Conservation (phyloP, 129 eudicot genomes). For the Mikania micrantha region DNA sequence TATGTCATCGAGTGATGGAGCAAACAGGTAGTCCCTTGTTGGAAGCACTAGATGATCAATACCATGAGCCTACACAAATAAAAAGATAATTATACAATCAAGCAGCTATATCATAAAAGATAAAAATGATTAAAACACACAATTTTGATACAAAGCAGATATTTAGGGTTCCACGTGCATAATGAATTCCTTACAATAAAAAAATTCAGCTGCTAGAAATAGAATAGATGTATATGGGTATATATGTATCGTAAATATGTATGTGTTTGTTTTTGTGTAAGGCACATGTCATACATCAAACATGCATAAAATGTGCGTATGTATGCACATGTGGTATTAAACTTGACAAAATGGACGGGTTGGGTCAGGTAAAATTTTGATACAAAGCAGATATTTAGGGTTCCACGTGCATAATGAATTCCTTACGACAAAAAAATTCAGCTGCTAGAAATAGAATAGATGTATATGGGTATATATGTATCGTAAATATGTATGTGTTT, state of each 20-base stretch:
- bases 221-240: not conserved
- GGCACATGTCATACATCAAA: too few species aligned
- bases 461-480: not conserved
- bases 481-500: not conserved
- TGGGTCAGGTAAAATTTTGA: too few species aligned
- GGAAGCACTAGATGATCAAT: constrained; percentile 74
- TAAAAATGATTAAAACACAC: not conserved
- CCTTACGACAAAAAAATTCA: not conserved
- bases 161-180: not conserved
- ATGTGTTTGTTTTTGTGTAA: not conserved
- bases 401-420: not conserved
- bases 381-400: not conserved
- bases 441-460: not conserved
- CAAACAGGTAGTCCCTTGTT: constrained; percentile 76
- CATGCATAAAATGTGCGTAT: too few species aligned
- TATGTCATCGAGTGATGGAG: constrained; percentile 60
- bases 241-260: not conserved
- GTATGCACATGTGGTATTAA: too few species aligned
- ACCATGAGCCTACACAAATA: constrained; percentile 36
- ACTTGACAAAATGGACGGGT: too few species aligned
- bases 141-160: not conserved
- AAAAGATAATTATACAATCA: not conserved
- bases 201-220: not conserved
- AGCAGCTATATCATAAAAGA: not conserved
- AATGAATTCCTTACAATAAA: not conserved